phyloP scores from a whole-genome alignment of 495 filamentous ascomycete species.

The Acidomyces sp. region DNA sequence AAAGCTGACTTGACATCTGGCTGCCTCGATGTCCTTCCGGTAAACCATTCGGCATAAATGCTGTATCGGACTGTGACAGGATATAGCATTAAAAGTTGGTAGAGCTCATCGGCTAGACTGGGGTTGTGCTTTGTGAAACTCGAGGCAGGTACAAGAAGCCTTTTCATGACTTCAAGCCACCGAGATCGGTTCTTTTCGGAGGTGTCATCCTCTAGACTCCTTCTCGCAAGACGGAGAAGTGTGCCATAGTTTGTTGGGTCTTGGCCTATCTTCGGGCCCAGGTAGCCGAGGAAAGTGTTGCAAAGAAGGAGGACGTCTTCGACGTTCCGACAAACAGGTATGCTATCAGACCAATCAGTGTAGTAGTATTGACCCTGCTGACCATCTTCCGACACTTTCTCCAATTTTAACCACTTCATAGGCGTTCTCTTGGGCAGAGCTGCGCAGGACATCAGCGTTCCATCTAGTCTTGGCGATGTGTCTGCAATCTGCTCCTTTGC shows the following conservation, averaged over 20 bases:
- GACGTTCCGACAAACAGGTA: constrained; percentile 77
- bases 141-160: constrained; percentile 69
- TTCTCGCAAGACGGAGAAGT: constrained; percentile 64
- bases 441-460: constrained; percentile 1
- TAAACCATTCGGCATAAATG: constrained; percentile 89
- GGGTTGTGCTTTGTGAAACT: constrained; percentile 73
- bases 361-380: constrained; percentile 82
- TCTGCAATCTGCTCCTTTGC: constrained; percentile 17
- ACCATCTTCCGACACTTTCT: constrained; percentile 60
- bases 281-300: constrained; percentile 67
- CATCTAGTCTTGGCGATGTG: constrained; percentile 7
- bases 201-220: constrained; percentile 54
- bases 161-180: constrained; percentile 70
- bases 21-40: constrained; percentile 56
- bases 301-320: constrained; percentile 86
- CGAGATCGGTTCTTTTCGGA: constrained; percentile 55
- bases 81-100: constrained; percentile 63
- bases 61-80: constrained; percentile 65
- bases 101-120: constrained; percentile 71
- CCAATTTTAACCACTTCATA: constrained; percentile 43
- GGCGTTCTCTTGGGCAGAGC: not conserved
- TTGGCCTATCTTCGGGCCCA: constrained; percentile 76
- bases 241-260: constrained; percentile 67
- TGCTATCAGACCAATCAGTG: constrained; percentile 91
- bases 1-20: constrained; percentile 72